Base-by-base conservation (phyloP, 2,329 filamentous ascomycete genomes). In the Blastomyces parvus region DNA sequence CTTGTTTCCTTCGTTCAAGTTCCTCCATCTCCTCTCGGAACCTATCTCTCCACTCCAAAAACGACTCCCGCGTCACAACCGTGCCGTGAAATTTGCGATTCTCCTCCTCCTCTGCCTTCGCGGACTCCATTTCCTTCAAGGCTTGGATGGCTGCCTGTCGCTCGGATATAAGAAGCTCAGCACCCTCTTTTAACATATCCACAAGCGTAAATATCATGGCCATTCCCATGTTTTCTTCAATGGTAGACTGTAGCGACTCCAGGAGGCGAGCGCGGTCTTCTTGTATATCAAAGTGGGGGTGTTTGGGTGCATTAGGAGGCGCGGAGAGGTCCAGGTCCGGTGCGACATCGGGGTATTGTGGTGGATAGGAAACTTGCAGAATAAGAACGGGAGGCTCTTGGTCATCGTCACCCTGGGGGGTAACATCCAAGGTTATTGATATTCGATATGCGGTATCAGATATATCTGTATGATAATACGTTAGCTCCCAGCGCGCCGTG, bases 1-100 rank as follows among this genome's bases (percentile, higher is more conserved):
- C 88, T 70, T 82, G 81, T 67, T 87, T 83, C 68, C 78, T 82
- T 69, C 79, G 76, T 68, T 86, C 84, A 72, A 83, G 79, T 71
- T 94, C 92, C 72, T 88, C 87, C 84, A 93, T 87, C 80, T 97
- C 94, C 72, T 82, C 80, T 66, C 85, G 74, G 73, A 97, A 99
- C 11, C 76, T 84, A 48, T 87, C 86, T 62, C 90, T 83, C 94
- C 94, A 99, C 68, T 83, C 84, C 68, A 89, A 73, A 72, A 97
- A 99, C 0, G 86, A 87, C 78, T 96, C 91, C 27, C 86, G 82
- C n/a, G 87, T 97, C 25, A 99, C 94, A 40, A 86, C 82, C 44
- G 90, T 90, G 64, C 94, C 94, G 74, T 96, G 89, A 76, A 99
- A 99, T 77, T 97, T 97, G 70, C 88, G 86, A 75, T 99, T 99